These are phyloP conservation scores for Gigaspora rosea DNA, from an alignment of 192 early-diverging fungal species.

Conservation along the genomic window DNA sequence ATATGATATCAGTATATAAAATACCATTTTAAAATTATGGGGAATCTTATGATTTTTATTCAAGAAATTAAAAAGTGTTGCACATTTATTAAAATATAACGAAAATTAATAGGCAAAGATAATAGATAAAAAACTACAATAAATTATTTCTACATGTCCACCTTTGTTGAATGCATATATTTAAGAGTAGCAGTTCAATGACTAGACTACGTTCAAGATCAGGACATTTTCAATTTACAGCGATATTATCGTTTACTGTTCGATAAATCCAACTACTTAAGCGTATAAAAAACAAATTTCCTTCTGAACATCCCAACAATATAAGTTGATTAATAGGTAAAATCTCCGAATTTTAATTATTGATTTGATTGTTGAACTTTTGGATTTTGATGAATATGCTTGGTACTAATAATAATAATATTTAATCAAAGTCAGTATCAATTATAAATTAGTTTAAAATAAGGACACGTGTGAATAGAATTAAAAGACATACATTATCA, in stretches of 20 bases:
- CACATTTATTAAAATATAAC: no score
- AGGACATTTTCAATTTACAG: background rate
- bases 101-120: no score
- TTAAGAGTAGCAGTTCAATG: background rate
- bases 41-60: no score
- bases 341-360: slow-evolving; percentile 52
- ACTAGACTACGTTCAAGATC: background rate
- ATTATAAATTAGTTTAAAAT: background rate
- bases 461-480: background rate
- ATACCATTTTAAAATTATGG: no score
- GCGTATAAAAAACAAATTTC: slow-evolving; percentile 61
- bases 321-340: slow-evolving; percentile 59
- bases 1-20: no score
- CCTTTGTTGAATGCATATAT: no score
- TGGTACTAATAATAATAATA: slow-evolving; percentile 42
- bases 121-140: no score
- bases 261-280: slow-evolving; percentile 13
- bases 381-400: slow-evolving; percentile 62
- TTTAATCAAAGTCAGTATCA: background rate
- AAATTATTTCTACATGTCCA: no score
- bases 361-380: slow-evolving; percentile 55
- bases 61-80: no score
- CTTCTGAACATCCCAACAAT: slow-evolving; percentile 57
- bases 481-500: slow-evolving; percentile 51
- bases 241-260: background rate